These are phyloP conservation scores for Peniophora sp. DNA, from an alignment of 1,284 basidiomycete genomes.

Conservation along the genomic window DNA sequence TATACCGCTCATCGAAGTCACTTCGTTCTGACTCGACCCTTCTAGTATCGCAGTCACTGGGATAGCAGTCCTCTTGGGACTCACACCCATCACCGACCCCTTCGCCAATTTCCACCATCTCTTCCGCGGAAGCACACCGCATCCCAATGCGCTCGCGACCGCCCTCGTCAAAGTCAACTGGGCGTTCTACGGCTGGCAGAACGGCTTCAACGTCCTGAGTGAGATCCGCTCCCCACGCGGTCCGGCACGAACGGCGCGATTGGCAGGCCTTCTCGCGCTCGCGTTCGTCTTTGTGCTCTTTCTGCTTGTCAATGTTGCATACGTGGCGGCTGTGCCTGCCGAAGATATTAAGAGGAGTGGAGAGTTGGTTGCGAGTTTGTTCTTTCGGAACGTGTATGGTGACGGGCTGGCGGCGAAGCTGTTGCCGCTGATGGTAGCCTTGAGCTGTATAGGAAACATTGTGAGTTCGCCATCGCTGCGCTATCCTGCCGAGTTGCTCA, in stretches of 20 bases:
- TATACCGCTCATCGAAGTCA: neutral
- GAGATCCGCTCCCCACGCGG: slow-evolving; percentile 28
- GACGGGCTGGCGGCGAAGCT: slow-evolving; percentile 26
- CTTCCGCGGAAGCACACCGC: slow-evolving; percentile 33
- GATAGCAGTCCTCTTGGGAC: slow-evolving; percentile 38
- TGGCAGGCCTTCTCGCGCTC: slow-evolving; percentile 35
- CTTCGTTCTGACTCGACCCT: slow-evolving; percentile 12
- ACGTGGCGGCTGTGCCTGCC: slow-evolving; percentile 31
- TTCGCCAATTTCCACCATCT: slow-evolving; percentile 39
- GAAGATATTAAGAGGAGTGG: slow-evolving; percentile 32
- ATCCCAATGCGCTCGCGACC: slow-evolving; percentile 35
- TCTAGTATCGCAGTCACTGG: slow-evolving; percentile 34
- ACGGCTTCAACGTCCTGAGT: slow-evolving; percentile 36
- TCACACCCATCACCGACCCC: slow-evolving; percentile 36
- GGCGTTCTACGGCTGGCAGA: slow-evolving; percentile 35
- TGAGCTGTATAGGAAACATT: slow-evolving; percentile 34
- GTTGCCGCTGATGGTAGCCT: slow-evolving; percentile 31
- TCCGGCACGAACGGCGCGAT: slow-evolving; percentile 33
- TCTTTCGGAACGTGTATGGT: slow-evolving; percentile 46
- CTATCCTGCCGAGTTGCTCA: neutral
- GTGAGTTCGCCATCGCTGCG: slow-evolving; percentile 19
- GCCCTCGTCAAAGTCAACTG: slow-evolving; percentile 39
- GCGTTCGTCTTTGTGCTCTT: slow-evolving; percentile 34
- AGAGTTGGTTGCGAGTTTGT: slow-evolving; percentile 39
- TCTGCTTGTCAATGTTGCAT: slow-evolving; percentile 38